Evolutionary conservation across 75 land plant species (phyloP).

Genomic region (Pseudotsuga menziesii): DNA sequence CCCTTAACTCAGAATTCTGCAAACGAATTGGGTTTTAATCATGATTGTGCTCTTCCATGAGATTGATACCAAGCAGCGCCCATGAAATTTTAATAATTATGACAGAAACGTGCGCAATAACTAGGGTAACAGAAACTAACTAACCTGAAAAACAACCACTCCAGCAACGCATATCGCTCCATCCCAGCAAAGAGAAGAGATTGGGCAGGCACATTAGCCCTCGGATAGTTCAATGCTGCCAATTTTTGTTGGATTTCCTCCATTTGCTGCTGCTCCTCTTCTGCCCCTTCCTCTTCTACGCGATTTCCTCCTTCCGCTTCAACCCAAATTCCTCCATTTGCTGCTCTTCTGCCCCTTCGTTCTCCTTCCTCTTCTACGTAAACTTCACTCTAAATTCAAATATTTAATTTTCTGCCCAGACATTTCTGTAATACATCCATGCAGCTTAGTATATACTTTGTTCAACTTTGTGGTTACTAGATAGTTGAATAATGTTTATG

Average conservation of each 20-base stretch:
- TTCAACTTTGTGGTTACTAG: too few species aligned
- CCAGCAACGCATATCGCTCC: constrained; percentile 90
- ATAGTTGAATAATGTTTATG: too few species aligned
- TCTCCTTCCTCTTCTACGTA: too few species aligned
- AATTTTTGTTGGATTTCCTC: constrained; percentile 92
- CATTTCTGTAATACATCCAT: too few species aligned
- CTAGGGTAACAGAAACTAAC: background rate
- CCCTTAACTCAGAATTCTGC: background rate
- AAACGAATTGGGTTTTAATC: background rate
- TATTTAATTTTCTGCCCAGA: too few species aligned
- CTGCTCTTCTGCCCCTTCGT: too few species aligned
- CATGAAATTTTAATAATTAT: background rate
- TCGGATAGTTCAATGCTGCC: constrained; percentile 60
- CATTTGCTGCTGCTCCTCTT: constrained; percentile 25
- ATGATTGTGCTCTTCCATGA: background rate
- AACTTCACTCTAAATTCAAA: too few species aligned
- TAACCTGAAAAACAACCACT: constrained; percentile 96
- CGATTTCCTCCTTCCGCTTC: too few species aligned
- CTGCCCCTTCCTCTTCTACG: too few species aligned
- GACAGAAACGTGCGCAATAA: background rate
- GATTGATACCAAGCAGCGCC: background rate
- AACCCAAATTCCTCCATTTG: constrained; percentile 69
- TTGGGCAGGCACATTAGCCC: constrained; percentile 84
- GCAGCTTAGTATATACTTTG: too few species aligned
- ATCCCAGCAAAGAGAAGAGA: constrained; percentile 94